Conservation (phyloP, 768 basidiomycete genomes). For the Inosperma sp. region DNA sequence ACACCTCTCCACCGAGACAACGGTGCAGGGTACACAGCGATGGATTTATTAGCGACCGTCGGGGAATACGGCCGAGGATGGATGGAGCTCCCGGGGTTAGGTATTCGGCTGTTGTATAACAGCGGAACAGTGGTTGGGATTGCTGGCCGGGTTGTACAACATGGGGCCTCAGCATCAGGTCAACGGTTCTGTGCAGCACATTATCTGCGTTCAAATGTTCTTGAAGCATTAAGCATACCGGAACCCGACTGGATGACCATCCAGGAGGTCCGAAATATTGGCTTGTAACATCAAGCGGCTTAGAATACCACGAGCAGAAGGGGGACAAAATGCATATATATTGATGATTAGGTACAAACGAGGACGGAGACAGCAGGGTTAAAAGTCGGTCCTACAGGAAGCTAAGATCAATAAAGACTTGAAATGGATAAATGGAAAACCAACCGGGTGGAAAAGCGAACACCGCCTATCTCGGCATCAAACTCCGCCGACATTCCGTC, state of each 20-base stretch:
- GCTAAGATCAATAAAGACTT: too few relatives aligned
- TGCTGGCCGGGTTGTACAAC: conserved; percentile 5
- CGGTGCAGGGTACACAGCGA: neutral
- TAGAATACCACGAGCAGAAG: too few relatives aligned
- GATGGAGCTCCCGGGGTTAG: conserved; percentile 1
- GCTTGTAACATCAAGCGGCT: too few relatives aligned
- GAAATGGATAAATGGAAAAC: too few relatives aligned
- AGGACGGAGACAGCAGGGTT: too few relatives aligned
- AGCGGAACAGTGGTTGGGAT: conserved; percentile 8
- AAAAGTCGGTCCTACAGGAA: too few relatives aligned
- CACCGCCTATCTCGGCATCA: too few relatives aligned
- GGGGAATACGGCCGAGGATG: conserved; percentile 5
- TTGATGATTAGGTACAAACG: too few relatives aligned
- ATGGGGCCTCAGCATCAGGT: conserved; percentile 9
- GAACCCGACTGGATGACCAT: neutral
- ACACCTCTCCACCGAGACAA: conserved; percentile 15
- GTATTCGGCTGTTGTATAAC: neutral
- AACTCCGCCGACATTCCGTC: too few relatives aligned
- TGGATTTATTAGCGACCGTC: conserved; percentile 7
- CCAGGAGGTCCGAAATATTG: too few relatives aligned
- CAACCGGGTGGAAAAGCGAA: too few relatives aligned
- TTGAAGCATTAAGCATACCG: neutral
- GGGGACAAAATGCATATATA: too few relatives aligned
- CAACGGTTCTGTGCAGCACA: conserved; percentile 15
- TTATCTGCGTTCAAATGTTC: conserved; percentile 9